These are phyloP conservation scores for Firmiana major DNA, from an alignment of 345 rosid species.

Conservation along the genomic window DNA sequence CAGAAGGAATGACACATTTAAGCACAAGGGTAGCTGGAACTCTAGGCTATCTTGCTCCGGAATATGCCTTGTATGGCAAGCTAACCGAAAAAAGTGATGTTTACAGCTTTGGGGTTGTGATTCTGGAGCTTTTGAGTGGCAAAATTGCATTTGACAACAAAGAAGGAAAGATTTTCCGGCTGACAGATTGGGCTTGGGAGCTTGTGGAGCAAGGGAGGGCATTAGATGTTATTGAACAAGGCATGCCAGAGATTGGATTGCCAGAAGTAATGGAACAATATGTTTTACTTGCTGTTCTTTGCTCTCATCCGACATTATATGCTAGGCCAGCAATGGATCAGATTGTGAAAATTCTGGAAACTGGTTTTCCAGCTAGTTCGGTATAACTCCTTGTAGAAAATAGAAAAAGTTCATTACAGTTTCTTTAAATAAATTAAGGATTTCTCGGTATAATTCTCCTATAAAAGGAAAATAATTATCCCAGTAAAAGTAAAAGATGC, in stretches of 20 bases:
- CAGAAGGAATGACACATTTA: constrained; percentile 33
- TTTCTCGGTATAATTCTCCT: too few species aligned
- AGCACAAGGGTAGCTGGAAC: constrained; percentile 43
- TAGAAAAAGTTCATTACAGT: too few species aligned
- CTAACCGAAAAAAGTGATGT: constrained; percentile 38
- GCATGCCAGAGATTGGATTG: constrained; percentile 22
- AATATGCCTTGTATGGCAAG: constrained; percentile 42
- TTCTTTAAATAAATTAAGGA: too few species aligned
- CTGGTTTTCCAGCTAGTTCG: not conserved
- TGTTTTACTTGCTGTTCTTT: constrained; percentile 31
- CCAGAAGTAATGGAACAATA: constrained; percentile 31
- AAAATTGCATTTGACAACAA: constrained; percentile 27
- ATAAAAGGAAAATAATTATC: too few species aligned
- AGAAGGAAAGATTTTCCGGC: constrained; percentile 21
- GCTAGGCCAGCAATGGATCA: constrained; percentile 45
- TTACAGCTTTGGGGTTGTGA: constrained; percentile 38
- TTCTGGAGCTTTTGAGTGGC: constrained; percentile 45
- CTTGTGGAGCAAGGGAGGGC: constrained; percentile 34
- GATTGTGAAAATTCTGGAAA: constrained; percentile 32
- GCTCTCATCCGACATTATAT: constrained; percentile 32
- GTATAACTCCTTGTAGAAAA: too few species aligned
- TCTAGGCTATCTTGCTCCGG: constrained; percentile 44
- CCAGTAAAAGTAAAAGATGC: too few species aligned
- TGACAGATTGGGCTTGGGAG: constrained; percentile 42
- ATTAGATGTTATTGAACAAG: constrained; percentile 29